Base-by-base conservation (phyloP, 192 early-diverging fungal species). In the Umbelopsis sp. region DNA sequence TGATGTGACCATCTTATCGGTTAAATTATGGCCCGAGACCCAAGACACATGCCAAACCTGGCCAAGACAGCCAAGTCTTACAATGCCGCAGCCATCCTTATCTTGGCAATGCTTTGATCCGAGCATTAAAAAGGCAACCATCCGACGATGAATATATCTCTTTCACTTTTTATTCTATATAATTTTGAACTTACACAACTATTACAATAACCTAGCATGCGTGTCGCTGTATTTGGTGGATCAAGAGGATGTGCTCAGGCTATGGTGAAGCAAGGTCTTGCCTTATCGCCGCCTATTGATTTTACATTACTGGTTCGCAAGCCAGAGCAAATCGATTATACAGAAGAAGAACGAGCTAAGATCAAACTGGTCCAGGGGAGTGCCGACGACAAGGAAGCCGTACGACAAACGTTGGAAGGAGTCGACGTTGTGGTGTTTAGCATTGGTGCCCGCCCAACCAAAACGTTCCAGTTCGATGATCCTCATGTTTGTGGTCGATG, bases 301-400 rank as follows among this genome's bases (percentile, higher is more conserved):
- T 71, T 78, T 53, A 76, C 76, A 62, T 66, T 81, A n/a, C 45
- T 82, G 26, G 71, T 75, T 10, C 79, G 82, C 22, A 68, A 69
- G 9, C 83, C 83, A 10, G 78, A 71, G 10, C 77, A n/a, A 12
- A 71, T 84, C 43, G 65, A 74, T 22, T 84, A 77, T 70, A 80
- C 76, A 7, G 49, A 70, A 2, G 83, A 77, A 32, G 72, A 84
- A 66, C 66, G 76, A 14, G 26, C 38, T 41, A 75, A 71, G 49
- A 69, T 84, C 7, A 74, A 54, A 10, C 66, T 80, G 5, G 51
- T 84, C 65, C 68, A 82, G 71, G 83, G 83, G 68, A 78, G 82
- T 44, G 83, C 83, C 0, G n/a, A 69, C 29, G 62, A 69, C 54
- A 69, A 69, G 31, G 56, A 71, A 14, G 81, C 74, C 31, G 68